Conservation (phyloP, 495 filamentous ascomycete species). For the Penicillium nucicola region DNA sequence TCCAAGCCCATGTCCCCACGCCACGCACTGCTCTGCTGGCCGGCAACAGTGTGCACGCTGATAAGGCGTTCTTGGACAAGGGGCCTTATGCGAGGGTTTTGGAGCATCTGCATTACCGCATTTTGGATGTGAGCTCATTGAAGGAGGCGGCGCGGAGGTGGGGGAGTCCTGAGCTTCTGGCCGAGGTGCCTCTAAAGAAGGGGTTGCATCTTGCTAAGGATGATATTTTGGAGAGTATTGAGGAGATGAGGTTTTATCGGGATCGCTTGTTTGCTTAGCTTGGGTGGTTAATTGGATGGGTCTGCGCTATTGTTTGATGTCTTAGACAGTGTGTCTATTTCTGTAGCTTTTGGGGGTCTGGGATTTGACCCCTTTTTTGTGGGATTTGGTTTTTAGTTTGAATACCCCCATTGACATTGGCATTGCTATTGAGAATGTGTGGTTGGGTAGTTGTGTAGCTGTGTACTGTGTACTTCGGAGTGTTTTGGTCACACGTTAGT, state of each 20-base stretch:
- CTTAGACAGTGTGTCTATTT: neutral
- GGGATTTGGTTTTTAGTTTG: too few relatives aligned
- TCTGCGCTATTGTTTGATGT: neutral
- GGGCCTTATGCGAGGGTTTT: conserved; percentile 69
- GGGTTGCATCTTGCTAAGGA: conserved; percentile 76
- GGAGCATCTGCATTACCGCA: conserved; percentile 79
- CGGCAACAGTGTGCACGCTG: conserved; percentile 89
- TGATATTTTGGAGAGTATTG: conserved; percentile 95
- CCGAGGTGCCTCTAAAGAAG: conserved; percentile 65
- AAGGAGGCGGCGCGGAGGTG: conserved; percentile 87
- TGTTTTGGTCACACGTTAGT: neutral
- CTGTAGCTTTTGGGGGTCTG: neutral
- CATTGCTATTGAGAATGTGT: too few relatives aligned
- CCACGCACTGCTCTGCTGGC: conserved; percentile 68
- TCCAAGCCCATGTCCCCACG: conserved; percentile 64
- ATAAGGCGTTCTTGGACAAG: conserved; percentile 76
- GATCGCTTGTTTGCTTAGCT: conserved; percentile 29
- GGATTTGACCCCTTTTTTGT: too few relatives aligned
- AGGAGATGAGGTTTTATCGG: conserved; percentile 80
- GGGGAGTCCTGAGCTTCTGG: conserved; percentile 59
- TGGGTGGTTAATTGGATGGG: neutral
- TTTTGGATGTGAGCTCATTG: conserved; percentile 85
- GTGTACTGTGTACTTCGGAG: neutral
- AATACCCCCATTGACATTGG: too few relatives aligned
- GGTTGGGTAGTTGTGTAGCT: too few relatives aligned